A percentile compares a stretch with the other conserved stretches of the same genome.
These are phyloP conservation scores for Cryptosporidium andersoni DNA, from an alignment of 169 alveolate genomes.

Conservation along the genomic window DNA sequence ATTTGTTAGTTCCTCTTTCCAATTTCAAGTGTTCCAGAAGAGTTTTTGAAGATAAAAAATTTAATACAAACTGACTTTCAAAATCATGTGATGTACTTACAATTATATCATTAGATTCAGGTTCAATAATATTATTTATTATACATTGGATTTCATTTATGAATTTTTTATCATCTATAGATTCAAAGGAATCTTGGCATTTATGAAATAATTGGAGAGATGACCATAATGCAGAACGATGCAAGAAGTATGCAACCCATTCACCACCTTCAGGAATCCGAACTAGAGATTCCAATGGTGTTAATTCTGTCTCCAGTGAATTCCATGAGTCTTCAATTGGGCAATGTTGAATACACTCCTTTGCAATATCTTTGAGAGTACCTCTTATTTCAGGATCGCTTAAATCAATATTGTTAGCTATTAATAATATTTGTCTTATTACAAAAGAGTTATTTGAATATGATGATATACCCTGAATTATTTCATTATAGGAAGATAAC, in stretches of 20 bases:
- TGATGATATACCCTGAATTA: constrained; percentile 19
- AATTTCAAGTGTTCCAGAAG: background rate
- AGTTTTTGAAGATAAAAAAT: background rate
- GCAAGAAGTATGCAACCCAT: constrained; percentile 66
- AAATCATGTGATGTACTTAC: constrained; percentile 19
- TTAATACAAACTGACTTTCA: background rate
- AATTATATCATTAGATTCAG: background rate
- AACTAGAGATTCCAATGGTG: constrained; percentile 47
- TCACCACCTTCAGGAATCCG: constrained; percentile 53
- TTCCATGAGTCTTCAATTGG: constrained; percentile 58
- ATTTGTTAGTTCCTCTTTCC: constrained; percentile 8
- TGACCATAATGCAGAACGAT: constrained; percentile 35
- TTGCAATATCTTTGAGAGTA: constrained; percentile 1
- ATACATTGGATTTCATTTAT: constrained; percentile 31
- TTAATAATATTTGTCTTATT: constrained; percentile 54
- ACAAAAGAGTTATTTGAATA: constrained; percentile 39
- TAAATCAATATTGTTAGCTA: constrained; percentile 14
- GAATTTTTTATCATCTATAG: background rate
- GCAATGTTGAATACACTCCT: constrained; percentile 33
- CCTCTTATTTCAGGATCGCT: constrained; percentile 49
- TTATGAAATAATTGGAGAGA: constrained; percentile 9
- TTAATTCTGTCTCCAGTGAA: constrained; percentile 40
- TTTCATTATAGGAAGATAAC: constrained; percentile 1
- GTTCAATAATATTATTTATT: constrained; percentile 6
- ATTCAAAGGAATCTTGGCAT: constrained; percentile 5